Percentiles rank a stretch among this genome's conserved stretches.
phyloP scores from a whole-genome alignment of 2,329 filamentous ascomycete genomes.

The Pezicula radicicola region DNA sequence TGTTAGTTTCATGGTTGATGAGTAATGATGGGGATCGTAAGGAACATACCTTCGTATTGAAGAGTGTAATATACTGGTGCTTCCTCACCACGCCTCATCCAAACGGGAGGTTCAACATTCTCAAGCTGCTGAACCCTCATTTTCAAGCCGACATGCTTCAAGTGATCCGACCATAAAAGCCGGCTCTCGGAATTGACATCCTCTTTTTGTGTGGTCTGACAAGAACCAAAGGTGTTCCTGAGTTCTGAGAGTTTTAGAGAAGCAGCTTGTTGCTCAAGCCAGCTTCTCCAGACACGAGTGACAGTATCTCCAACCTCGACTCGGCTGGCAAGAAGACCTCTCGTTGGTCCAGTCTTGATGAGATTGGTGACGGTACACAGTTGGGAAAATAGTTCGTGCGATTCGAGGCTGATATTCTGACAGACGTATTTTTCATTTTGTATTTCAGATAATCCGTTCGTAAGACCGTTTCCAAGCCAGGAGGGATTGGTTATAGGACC shows the following conservation, averaged over 20 bases:
- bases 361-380: conserved; percentile 67
- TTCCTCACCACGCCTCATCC: conserved; percentile 48
- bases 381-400: conserved; percentile 71
- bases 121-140: conserved; percentile 59
- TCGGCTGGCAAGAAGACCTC: conserved; percentile 60
- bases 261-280: conserved; percentile 48
- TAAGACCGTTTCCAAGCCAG: conserved; percentile 23
- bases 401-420: conserved; percentile 63
- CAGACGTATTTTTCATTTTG: conserved; percentile 42
- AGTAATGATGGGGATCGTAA: not conserved
- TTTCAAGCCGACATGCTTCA: conserved; percentile 63
- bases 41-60: conserved; percentile 64
- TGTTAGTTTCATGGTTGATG: conserved; percentile 3
- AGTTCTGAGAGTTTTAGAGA: not conserved
- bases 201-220: not conserved
- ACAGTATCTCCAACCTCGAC: conserved; percentile 66
- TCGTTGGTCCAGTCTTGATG: conserved; percentile 60
- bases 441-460: conserved; percentile 19
- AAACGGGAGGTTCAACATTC: conserved; percentile 42
- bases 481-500: conserved; percentile 25
- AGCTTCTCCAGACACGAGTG: conserved; percentile 69
- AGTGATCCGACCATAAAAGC: conserved; percentile 67
- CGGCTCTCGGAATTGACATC: conserved; percentile 29
- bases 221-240: conserved; percentile 3
- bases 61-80: conserved; percentile 67